A percentile compares a stretch with the other conserved stretches of the same genome.
These are phyloP conservation scores for Omphalea diandra DNA, from an alignment of 441 rosid species.

Conservation along the genomic window DNA sequence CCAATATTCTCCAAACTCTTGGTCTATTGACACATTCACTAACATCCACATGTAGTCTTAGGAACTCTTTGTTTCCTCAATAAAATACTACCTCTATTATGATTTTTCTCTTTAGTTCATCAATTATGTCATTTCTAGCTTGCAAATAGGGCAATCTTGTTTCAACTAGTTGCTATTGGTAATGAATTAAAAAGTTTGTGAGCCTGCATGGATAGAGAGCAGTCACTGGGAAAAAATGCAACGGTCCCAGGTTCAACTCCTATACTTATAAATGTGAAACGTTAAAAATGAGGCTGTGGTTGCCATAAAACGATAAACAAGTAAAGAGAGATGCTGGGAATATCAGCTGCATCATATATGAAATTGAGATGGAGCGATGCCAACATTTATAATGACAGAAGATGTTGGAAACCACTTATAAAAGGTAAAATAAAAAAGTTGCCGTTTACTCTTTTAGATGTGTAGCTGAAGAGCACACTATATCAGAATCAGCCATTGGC, in stretches of 20 bases:
- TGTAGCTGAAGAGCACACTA: background rate
- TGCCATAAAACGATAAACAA: too few species aligned
- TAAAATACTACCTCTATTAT: background rate
- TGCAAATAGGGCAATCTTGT: background rate
- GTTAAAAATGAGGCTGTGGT: background rate
- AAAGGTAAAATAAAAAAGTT: background rate
- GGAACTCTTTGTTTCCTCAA: background rate
- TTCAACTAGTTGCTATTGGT: background rate
- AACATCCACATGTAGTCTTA: background rate
- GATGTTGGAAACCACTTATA: constrained; percentile 1
- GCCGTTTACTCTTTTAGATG: background rate
- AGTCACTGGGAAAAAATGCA: background rate
- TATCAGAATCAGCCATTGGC: background rate
- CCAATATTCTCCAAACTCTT: background rate
- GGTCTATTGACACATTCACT: too few species aligned
- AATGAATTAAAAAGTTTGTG: background rate
- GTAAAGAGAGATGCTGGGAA: background rate
- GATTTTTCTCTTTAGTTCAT: background rate
- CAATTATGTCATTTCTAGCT: background rate
- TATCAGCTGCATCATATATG: background rate
- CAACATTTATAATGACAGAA: background rate
- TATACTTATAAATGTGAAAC: background rate
- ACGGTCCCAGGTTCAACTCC: background rate
- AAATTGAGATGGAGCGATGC: background rate
- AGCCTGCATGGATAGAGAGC: background rate